Base-by-base conservation (phyloP, 192 early-diverging fungal genomes). In the Backusella circina region DNA sequence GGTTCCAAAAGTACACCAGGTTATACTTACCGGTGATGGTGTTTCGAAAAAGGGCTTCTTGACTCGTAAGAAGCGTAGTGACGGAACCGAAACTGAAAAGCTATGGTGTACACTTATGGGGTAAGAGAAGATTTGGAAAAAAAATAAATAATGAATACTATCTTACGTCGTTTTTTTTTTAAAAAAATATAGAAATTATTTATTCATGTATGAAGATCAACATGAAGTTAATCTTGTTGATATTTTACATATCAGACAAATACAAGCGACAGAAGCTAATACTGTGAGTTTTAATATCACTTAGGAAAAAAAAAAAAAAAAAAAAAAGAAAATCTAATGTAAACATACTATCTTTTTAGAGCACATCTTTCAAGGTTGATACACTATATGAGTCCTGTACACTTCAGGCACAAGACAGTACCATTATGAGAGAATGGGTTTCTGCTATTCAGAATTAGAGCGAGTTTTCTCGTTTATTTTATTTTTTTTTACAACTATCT, bases 191-290 rank as follows among this genome's bases (percentile, higher is more conserved):
- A 70, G 68, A 70, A 70, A 70, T 44, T 70, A 70, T 39, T 70
- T 70, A 39, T 70, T 70, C 39, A 26, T 70, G 68, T 70, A 70
- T 44, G 35, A 47, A 18, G 68, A 70, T 47, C 68, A 70, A 44
- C 39, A 70, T 70, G 68, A 70, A 41, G 33, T 47, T 1, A 70
- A 44, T 47, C 10, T 41, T 30, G 39, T 70, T 41, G 68, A 70
- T 70, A 12, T 47, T 70, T 15, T 70, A 41, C 68, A 70, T 32
- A 70, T 70, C 10, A 70, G 47, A 16, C 37, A 70, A 28, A 38
- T 70, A 31, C 68, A 70, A 26, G 37, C 21, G 30, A 26, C 9
- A 26, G 68, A 70, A 41, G 15, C 37, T 3, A 28, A 41, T 23
- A 30, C 38, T 4, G 39, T 41, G 18, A 41, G 37, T 44, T 13